Evolutionary conservation across 1,284 basidiomycete genomes (phyloP).

Genomic region (Rhodotorula sp.): DNA sequence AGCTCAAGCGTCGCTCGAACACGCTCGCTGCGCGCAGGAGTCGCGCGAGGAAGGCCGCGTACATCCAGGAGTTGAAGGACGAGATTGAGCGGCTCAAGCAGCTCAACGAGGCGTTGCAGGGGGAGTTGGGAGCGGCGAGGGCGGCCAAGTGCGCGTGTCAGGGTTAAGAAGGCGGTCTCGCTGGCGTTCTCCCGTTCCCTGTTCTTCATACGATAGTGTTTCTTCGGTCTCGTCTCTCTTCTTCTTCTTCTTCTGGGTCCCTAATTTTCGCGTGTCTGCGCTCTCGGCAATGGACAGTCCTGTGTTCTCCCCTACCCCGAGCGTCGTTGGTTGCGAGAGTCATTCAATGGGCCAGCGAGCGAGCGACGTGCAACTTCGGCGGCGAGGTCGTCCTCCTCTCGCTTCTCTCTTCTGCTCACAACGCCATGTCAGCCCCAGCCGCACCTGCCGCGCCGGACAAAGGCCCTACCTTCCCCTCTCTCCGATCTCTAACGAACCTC

Average conservation of each 20-base stretch:
- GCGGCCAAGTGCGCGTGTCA: neutral
- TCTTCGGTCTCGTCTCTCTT: neutral
- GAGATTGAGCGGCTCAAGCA: slow-evolving; percentile 53
- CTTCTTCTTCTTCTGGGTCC: neutral
- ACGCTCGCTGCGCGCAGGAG: slow-evolving; percentile 72
- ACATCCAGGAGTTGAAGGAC: slow-evolving; percentile 63
- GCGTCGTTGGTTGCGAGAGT: too few species aligned
- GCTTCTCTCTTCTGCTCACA: neutral
- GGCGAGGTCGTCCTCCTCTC: too few species aligned
- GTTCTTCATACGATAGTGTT: neutral
- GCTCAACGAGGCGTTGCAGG: slow-evolving; percentile 20
- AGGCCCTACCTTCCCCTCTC: neutral
- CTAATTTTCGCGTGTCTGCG: neutral
- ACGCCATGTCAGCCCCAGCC: neutral
- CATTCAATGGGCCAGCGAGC: neutral
- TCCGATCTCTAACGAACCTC: slow-evolving; percentile 4
- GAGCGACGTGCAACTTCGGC: neutral
- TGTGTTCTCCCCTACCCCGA: neutral
- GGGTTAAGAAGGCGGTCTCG: neutral
- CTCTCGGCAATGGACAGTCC: neutral
- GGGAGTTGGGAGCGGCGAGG: slow-evolving; percentile 1
- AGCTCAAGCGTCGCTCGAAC: slow-evolving; percentile 72
- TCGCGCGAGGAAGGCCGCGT: slow-evolving; percentile 71
- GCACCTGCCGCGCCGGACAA: neutral
- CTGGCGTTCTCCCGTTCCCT: neutral